phyloP scores from a whole-genome alignment of 2,329 filamentous ascomycete species.

The Aspergillus sp. region DNA sequence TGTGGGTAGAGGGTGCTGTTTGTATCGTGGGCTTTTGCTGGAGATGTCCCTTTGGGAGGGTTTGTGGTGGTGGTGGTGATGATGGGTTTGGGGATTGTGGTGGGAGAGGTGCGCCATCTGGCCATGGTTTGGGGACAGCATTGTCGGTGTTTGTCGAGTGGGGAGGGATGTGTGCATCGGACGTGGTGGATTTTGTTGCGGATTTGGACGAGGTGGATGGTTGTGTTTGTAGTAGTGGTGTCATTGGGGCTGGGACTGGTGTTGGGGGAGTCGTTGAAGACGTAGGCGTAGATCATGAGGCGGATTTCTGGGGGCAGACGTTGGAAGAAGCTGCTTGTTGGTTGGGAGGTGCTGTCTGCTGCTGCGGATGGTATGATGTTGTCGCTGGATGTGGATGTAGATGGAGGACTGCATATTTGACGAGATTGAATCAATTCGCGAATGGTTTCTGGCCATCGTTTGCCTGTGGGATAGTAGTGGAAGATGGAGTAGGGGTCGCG shows the following conservation, averaged over 20 bases:
- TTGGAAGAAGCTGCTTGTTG: slow-evolving; percentile 24
- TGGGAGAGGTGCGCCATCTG: slow-evolving; percentile 30
- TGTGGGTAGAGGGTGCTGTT: slow-evolving; percentile 36
- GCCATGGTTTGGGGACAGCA: slow-evolving; percentile 37
- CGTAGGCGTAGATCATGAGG: slow-evolving; percentile 40
- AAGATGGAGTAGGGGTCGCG: slow-evolving; percentile 43
- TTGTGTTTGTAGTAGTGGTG: slow-evolving; percentile 5
- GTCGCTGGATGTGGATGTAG: not conserved
- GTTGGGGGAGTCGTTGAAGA: slow-evolving; percentile 30
- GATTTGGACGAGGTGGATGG: slow-evolving; percentile 38
- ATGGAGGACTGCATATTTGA: slow-evolving; percentile 35
- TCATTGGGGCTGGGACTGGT: no score
- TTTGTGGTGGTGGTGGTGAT: slow-evolving; percentile 14
- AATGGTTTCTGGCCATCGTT: slow-evolving; percentile 38
- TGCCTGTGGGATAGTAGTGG: slow-evolving; percentile 40
- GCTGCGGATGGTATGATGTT: not conserved
- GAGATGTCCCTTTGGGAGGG: not conserved
- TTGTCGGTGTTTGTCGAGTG: slow-evolving; percentile 32
- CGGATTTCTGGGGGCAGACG: slow-evolving; percentile 40
- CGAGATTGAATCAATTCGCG: slow-evolving; percentile 39
- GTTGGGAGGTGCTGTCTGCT: slow-evolving; percentile 20
- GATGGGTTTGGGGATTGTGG: slow-evolving; percentile 13
- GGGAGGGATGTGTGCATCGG: slow-evolving; percentile 28
- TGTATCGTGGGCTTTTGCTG: not conserved
- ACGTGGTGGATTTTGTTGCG: slow-evolving; percentile 40